Conservation (phyloP, 768 basidiomycete species). For the Phlebiopsis gigantea region DNA sequence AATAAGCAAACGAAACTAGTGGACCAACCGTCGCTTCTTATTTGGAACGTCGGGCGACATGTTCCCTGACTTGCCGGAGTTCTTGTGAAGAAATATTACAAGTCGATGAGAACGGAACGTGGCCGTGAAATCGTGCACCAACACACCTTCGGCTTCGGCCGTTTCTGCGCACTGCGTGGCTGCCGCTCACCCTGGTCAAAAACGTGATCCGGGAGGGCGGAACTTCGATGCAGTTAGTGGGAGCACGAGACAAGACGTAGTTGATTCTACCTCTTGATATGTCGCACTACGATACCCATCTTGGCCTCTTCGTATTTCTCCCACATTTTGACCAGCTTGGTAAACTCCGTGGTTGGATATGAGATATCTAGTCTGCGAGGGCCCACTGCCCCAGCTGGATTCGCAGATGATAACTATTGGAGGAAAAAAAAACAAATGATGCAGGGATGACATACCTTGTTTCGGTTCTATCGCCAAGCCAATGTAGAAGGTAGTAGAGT, state of each 20-base stretch:
- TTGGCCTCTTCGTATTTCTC: conserved; percentile 87
- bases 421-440: background rate
- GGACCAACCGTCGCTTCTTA: conserved; percentile 67
- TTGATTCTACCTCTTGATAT: conserved; percentile 73
- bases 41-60: conserved; percentile 69
- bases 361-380: conserved; percentile 91
- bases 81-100: conserved; percentile 34
- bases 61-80: conserved; percentile 53
- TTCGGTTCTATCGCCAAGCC: conserved; percentile 90
- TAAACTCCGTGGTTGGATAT: conserved; percentile 94
- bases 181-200: conserved; percentile 80
- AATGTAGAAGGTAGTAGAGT: conserved; percentile 98
- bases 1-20: background rate
- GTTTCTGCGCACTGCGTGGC: conserved; percentile 64
- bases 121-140: background rate
- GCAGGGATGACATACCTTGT: conserved; percentile 69
- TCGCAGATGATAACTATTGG: background rate
- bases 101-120: background rate
- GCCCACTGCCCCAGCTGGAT: conserved; percentile 66
- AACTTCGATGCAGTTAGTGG: conserved; percentile 34
- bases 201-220: conserved; percentile 74
- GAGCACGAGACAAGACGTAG: background rate
- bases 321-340: conserved; percentile 91
- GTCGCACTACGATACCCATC: conserved; percentile 93
- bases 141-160: conserved; percentile 62